phyloP scores from a whole-genome alignment of 1,139 yeast species.

The Blastobotrys serpentis region DNA sequence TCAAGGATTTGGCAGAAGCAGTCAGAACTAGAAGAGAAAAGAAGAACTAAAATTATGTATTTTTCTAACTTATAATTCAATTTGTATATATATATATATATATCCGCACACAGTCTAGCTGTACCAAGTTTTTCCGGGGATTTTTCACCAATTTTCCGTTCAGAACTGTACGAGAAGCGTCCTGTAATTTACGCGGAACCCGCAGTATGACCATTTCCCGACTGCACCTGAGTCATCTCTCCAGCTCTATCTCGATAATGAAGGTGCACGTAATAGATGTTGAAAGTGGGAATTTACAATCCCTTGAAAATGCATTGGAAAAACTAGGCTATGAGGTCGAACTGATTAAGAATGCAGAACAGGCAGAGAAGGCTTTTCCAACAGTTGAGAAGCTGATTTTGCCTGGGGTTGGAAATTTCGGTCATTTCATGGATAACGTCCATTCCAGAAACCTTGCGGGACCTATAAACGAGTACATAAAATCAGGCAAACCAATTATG shows the following conservation, averaged over 20 bases:
- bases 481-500: slow-evolving; percentile 79
- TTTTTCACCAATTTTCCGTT: slow-evolving; percentile 1
- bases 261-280: slow-evolving; percentile 80
- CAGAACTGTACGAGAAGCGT: neutral
- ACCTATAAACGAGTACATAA: slow-evolving; percentile 65
- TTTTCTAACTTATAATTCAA: neutral
- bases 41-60: slow-evolving; percentile 12
- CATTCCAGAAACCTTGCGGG: slow-evolving; percentile 58
- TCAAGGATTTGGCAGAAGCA: slow-evolving; percentile 74
- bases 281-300: slow-evolving; percentile 91
- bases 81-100: neutral
- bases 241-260: neutral
- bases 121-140: neutral
- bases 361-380: slow-evolving; percentile 35
- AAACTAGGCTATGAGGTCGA: slow-evolving; percentile 63
- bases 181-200: too few relatives aligned
- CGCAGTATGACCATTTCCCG: neutral
- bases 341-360: slow-evolving; percentile 35
- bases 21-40: slow-evolving; percentile 70
- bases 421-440: slow-evolving; percentile 80
- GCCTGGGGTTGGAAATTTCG: slow-evolving; percentile 97
- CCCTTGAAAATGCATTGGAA: slow-evolving; percentile 82
- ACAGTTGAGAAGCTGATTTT: slow-evolving; percentile 42
- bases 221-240: neutral
- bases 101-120: neutral